phyloP scores from a whole-genome alignment of 2,329 filamentous ascomycete species.

The Myrmaecium sp. region DNA sequence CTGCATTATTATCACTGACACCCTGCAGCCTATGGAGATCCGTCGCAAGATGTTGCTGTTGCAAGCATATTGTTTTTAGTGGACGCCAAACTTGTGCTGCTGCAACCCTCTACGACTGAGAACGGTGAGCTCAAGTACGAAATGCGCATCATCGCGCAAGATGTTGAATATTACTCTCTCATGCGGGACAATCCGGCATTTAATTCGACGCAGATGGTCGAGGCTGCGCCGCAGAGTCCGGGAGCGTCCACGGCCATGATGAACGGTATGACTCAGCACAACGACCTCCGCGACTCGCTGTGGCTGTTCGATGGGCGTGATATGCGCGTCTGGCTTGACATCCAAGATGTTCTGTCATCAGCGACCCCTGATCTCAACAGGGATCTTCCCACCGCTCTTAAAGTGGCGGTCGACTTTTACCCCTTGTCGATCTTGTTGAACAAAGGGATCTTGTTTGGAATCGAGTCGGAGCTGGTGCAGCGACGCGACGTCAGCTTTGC shows the following conservation, averaged over 20 bases:
- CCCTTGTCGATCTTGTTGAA: conserved; percentile 74
- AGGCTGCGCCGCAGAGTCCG: conserved; percentile 32
- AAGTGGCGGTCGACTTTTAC: conserved; percentile 84
- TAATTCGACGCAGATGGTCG: conserved; percentile 26
- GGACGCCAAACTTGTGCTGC: conserved; percentile 83
- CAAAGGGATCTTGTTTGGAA: conserved; percentile 77
- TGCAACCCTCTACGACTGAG: conserved; percentile 73
- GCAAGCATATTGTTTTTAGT: conserved; percentile 94
- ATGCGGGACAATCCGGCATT: conserved; percentile 65
- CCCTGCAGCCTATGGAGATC: conserved; percentile 57
- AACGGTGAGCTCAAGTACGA: conserved; percentile 86
- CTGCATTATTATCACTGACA: conserved; percentile 7
- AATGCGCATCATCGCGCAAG: conserved; percentile 91
- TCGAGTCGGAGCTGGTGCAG: conserved; percentile 88
- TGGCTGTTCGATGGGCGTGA: conserved; percentile 88
- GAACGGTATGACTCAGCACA: conserved; percentile 25
- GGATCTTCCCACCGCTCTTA: conserved; percentile 58
- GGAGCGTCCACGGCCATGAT: conserved; percentile 23
- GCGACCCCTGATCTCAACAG: conserved; percentile 46
- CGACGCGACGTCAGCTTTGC: conserved; percentile 82
- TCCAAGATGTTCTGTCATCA: conserved; percentile 64
- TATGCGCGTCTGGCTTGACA: conserved; percentile 76
- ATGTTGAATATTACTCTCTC: conserved; percentile 86
- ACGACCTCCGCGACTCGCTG: conserved; percentile 64
- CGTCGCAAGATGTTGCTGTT: conserved; percentile 84